Evolutionary conservation across 768 basidiomycete species (phyloP).

Genomic region (Tulasnella calospora): DNA sequence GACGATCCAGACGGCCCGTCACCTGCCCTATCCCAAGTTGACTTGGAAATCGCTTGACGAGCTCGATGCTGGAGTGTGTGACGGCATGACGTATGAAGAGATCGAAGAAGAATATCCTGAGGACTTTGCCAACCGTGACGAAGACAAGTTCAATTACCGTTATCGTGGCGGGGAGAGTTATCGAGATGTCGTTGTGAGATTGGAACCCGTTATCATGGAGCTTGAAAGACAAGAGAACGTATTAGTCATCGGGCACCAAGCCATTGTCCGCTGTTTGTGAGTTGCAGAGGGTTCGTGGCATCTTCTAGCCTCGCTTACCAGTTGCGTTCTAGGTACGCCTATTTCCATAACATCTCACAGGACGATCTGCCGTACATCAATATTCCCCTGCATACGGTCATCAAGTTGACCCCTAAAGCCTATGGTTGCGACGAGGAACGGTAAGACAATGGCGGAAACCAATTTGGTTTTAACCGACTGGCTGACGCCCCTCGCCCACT

Average conservation of each 20-base stretch:
- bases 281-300: constrained; percentile 7
- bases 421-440: constrained; percentile 98
- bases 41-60: constrained; percentile 99
- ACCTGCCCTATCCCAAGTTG: constrained; percentile 80
- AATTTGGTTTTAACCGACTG: not conserved
- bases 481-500: not conserved
- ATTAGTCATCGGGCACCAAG: constrained; percentile 93
- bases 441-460: constrained; percentile 38
- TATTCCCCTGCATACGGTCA: constrained; percentile 93
- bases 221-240: constrained; percentile 97
- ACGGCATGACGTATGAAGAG: constrained; percentile 99
- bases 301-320: not conserved
- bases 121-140: constrained; percentile 95
- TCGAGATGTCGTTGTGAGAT: constrained; percentile 87
- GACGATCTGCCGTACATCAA: constrained; percentile 96
- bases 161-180: constrained; percentile 98
- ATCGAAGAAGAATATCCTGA: constrained; percentile 97
- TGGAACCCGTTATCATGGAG: constrained; percentile 99
- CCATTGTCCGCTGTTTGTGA: constrained; percentile 63
- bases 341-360: constrained; percentile 89
- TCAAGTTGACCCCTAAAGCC: constrained; percentile 96
- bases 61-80: constrained; percentile 97
- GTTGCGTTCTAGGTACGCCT: constrained; percentile 67
- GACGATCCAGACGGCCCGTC: constrained; percentile 83
- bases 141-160: constrained; percentile 99